A percentile compares a stretch with the other conserved stretches of the same genome.
These are phyloP conservation scores for Colletotrichum somersetense DNA, from an alignment of 2,329 filamentous ascomycete species.

Conservation along the genomic window DNA sequence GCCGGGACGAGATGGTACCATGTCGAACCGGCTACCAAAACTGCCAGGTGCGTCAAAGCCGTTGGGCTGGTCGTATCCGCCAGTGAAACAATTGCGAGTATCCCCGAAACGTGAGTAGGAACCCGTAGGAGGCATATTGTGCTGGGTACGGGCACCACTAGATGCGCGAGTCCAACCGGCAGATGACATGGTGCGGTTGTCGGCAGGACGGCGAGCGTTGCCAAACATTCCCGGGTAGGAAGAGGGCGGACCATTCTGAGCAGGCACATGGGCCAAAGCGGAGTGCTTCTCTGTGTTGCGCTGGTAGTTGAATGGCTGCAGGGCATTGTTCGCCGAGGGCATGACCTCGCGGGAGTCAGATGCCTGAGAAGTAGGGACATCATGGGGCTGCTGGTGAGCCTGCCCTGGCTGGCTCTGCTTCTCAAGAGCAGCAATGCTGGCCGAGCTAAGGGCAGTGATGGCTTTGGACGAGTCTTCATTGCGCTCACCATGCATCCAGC, in stretches of 20 bases:
- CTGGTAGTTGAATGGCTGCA: conserved; percentile 33
- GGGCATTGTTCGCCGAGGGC: conserved; percentile 22
- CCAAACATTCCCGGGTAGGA: conserved; percentile 32
- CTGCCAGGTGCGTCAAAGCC: neutral
- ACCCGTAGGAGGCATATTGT: neutral
- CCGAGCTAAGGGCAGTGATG: conserved; percentile 26
- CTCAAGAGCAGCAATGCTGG: conserved; percentile 38
- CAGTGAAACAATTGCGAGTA: conserved; percentile 4
- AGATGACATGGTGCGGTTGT: conserved; percentile 34
- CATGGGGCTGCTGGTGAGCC: neutral
- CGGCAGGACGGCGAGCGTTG: conserved; percentile 19
- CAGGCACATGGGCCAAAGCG: neutral
- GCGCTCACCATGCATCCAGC: conserved; percentile 30
- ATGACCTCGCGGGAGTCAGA: conserved; percentile 9
- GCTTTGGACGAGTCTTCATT: conserved; percentile 22
- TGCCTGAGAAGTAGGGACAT: neutral
- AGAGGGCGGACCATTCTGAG: conserved; percentile 18
- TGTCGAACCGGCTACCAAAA: conserved; percentile 1
- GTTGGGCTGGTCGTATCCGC: conserved; percentile 20
- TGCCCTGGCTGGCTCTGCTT: conserved; percentile 21
- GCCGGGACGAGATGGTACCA: conserved; percentile 31
- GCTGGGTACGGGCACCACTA: conserved; percentile 8
- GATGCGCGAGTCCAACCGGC: conserved; percentile 31
- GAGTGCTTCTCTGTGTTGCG: conserved; percentile 16
- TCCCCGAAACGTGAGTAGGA: conserved; percentile 31